Evolutionary conservation across 306 rosid genomes (phyloP), one percentile per base, ranked within the genome.

Genomic region (Glycyrrhiza uralensis): DNA sequence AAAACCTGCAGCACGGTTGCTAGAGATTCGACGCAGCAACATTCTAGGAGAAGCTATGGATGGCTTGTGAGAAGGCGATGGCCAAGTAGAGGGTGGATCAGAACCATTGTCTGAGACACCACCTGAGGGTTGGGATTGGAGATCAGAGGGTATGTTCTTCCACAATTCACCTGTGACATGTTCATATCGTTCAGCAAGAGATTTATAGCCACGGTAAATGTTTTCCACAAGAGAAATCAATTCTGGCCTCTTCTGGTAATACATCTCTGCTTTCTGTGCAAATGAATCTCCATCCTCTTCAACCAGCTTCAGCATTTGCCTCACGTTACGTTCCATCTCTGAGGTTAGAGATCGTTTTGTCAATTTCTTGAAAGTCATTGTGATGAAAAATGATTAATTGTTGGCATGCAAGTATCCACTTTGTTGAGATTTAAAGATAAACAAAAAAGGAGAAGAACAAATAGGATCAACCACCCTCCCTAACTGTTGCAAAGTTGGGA

Each of bases 251-350:
- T 88, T 81, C 76, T 90, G 78, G 49, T 73, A 72, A 85, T 90
- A 65, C 93, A 89, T 93, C 86, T 95, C 96, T 33, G 93, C 99
- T 80, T 95, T 95, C 58, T 95, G 87, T 2, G 99, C 99, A 83
- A 91, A 89, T 26, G 99, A 89, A 76, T 95, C 99, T 58, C 92
- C 76, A 75, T 82, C 82, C 24, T 92, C 90, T 55, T 93, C 97
- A 13, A 90, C 66, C 29, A 86, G 81, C 86, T 79, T 90, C 79
- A 64, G 0, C 96, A 95, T 95, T 59, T 84, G 90, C 62, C 83
- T 90, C 84, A 89, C 76, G 49, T 82, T 84, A 17, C 79, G 67
- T 6, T 83, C 81, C 86, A 79, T 75, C 4, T 86, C 96, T 84
- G 92, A 7, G 42, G 61, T 66, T 23, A 86, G 63, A 39, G 83